These are phyloP conservation scores for Penicillium cosmopolitanum DNA, from an alignment of 495 filamentous ascomycete species.

Conservation along the genomic window DNA sequence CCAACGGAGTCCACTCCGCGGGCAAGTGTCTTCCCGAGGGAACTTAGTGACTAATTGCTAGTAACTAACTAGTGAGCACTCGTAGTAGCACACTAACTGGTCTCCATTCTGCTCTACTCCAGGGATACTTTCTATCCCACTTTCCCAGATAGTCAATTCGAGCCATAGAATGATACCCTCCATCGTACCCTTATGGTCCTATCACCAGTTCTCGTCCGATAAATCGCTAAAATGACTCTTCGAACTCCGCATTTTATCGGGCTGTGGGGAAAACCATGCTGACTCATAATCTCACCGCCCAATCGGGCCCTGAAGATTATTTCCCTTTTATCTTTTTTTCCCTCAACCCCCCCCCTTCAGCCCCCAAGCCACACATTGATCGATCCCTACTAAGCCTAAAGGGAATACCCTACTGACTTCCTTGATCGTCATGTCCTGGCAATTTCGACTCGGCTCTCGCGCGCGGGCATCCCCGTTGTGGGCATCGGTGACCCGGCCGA, in stretches of 20 bases:
- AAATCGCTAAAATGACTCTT: not conserved
- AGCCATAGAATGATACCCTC: conserved; percentile 1
- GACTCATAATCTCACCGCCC: conserved; percentile 33
- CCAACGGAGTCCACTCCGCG: conserved; percentile 16
- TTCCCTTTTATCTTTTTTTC: conserved; percentile 18
- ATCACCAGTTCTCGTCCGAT: conserved; percentile 14
- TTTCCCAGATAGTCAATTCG: not conserved
- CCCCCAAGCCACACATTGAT: not conserved
- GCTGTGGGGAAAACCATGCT: conserved; percentile 25
- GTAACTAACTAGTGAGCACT: too few relatives aligned
- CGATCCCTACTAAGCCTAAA: conserved; percentile 5
- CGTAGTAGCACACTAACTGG: too few relatives aligned
- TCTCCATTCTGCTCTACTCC: too few relatives aligned
- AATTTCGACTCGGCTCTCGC: conserved; percentile 39
- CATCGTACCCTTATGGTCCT: too few relatives aligned
- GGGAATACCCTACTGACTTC: conserved; percentile 8
- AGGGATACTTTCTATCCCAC: not conserved
- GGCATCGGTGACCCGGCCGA: conserved; percentile 39
- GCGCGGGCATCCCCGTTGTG: conserved; percentile 43
- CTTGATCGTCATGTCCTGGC: conserved; percentile 37
- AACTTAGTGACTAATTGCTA: not conserved
- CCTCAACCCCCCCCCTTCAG: conserved; percentile 1
- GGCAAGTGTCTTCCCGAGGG: conserved; percentile 27
- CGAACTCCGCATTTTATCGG: conserved; percentile 11
- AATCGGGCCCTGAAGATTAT: conserved; percentile 15